Percentiles rank a stretch among this genome's conserved stretches.
Conservation (phyloP, 306 rosid species). For the Hippophae rhamnoides region DNA sequence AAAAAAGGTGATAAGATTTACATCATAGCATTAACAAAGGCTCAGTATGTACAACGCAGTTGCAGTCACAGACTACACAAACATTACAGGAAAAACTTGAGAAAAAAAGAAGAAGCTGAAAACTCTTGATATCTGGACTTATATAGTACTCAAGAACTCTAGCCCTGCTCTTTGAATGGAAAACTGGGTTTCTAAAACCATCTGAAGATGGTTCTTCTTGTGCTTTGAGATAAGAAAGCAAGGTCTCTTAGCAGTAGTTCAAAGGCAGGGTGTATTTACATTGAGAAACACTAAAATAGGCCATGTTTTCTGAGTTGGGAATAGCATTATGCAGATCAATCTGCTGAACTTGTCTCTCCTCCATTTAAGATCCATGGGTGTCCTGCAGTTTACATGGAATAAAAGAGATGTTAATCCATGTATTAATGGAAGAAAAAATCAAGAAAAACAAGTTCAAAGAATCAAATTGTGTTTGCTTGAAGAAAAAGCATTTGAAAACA, state of each 20-base stretch:
- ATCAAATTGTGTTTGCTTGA: no score
- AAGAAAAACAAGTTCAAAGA: neutral
- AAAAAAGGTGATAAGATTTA: neutral
- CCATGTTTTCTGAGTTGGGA: neutral
- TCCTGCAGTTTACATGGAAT: slow-evolving; percentile 28
- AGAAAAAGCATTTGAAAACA: no score
- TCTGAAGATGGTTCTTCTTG: neutral
- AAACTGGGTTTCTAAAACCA: slow-evolving; percentile 3
- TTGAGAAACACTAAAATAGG: slow-evolving; percentile 6
- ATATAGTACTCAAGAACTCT: neutral
- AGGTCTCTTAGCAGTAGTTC: neutral
- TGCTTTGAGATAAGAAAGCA: slow-evolving; percentile 6
- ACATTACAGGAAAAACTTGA: neutral
- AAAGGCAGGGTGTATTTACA: slow-evolving; percentile 7
- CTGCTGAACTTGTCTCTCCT: slow-evolving; percentile 28
- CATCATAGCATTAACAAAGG: neutral
- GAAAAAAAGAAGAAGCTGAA: neutral
- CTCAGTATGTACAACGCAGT: no score
- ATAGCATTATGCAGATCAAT: neutral
- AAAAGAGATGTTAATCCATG: slow-evolving; percentile 8
- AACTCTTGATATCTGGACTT: slow-evolving; percentile 7
- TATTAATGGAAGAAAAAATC: neutral
- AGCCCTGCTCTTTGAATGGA: neutral
- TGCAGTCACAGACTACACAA: neutral
- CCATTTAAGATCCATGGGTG: slow-evolving; percentile 77